These are phyloP conservation scores for Spergularia marina DNA, from an alignment of 148 eudicot genomes.

Conservation along the genomic window DNA sequence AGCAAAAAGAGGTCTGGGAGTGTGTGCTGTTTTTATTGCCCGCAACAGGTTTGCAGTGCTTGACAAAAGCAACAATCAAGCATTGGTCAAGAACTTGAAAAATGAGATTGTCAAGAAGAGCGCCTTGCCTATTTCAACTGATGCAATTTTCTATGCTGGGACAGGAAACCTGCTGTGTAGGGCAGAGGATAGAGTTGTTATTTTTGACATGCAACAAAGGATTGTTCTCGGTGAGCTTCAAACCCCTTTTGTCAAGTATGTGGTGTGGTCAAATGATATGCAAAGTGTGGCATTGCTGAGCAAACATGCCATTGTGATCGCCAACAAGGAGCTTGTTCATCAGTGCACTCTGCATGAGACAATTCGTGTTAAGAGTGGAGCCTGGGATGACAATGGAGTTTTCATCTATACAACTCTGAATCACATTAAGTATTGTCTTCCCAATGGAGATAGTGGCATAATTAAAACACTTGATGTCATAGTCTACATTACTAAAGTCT, in stretches of 20 bases:
- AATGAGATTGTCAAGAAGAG: conserved; percentile 77
- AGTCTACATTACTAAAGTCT: conserved; percentile 66
- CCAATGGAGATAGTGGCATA: conserved; percentile 88
- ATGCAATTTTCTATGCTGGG: conserved; percentile 82
- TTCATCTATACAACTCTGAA: conserved; percentile 75
- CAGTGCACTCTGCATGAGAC: conserved; percentile 86
- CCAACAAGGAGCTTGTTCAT: conserved; percentile 70
- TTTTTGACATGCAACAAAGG: conserved; percentile 85
- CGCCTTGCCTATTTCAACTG: conserved; percentile 60
- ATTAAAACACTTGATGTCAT: conserved; percentile 74
- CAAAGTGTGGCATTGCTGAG: conserved; percentile 83
- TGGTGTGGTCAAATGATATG: conserved; percentile 89
- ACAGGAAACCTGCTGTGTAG: conserved; percentile 77
- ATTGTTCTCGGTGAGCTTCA: conserved; percentile 72
- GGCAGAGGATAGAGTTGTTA: conserved; percentile 71
- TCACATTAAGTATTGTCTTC: conserved; percentile 89
- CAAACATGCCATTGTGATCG: conserved; percentile 72
- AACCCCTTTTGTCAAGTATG: conserved; percentile 72
- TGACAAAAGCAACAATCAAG: conserved; percentile 68
- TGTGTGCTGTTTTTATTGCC: conserved; percentile 77
- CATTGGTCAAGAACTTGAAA: conserved; percentile 64
- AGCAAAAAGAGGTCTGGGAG: conserved; percentile 70
- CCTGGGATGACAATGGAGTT: conserved; percentile 90
- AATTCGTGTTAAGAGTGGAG: conserved; percentile 79
- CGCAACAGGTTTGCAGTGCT: conserved; percentile 90